Base-by-base conservation (phyloP, 2,329 filamentous ascomycete species). In the Alternaria atra region DNA sequence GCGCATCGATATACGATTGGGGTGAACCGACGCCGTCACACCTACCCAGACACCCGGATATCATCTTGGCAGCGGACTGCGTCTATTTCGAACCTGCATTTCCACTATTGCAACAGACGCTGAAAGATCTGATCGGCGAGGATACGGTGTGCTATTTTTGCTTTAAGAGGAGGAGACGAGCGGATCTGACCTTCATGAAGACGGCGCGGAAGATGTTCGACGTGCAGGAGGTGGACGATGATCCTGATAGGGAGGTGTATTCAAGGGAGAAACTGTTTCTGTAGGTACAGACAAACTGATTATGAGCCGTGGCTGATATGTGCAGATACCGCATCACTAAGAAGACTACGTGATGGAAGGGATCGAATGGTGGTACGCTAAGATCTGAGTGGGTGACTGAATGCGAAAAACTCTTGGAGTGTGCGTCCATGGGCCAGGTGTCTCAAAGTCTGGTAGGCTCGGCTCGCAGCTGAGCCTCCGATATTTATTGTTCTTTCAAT, bases 81-180 rank as follows among this genome's bases (percentile, higher is more conserved):
- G 93, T 97, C 50, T 99, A 98, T 82, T 97, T 97, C 78, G 95
- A 98, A 79, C 93, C 94, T 3, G 92, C 95, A 1, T 98, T 98
- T 74, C 94, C 94, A 30, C 84, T 97, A 34, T 85, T 99, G 47
- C 86, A 95, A 73, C 82, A 88, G 65, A 98, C 94, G 6, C 81
- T 98, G 66, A 83, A 86, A 60, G 88, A 91, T 64, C 83, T 97
- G 48, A 84, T 97, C 66, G 85, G 87, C 15, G 85, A 84, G 4
- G 76, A 84, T 9, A 87, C 87, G 0, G 78, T 93, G 43, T 93
- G 90, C 77, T 90, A 90, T 23, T 98, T 99, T 80, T 97, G 94
- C 82, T 97, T 96, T 84, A 98, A 97, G 84, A 94, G 93, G 81
- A 86, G 95, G 68, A 88, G 95, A 74, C 86, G 92, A 61, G 95